Conservation (phyloP, 345 rosid genomes). For the Streptanthus diversifolius region DNA sequence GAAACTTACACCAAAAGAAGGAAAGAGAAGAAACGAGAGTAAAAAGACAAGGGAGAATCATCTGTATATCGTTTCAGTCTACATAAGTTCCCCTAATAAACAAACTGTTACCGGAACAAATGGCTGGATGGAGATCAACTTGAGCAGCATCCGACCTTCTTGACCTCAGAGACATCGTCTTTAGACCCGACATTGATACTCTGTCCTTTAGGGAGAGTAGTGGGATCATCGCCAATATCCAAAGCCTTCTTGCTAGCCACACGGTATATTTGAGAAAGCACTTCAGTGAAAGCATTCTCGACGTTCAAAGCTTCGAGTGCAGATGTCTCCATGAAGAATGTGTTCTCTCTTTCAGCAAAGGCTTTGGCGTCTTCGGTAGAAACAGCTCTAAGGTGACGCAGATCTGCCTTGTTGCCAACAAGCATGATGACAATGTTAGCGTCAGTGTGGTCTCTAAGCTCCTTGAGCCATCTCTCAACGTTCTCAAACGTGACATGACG, state of each 20-base stretch:
- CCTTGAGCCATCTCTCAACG: slow-evolving; percentile 88
- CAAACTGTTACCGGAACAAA: no score
- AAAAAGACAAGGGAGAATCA: slow-evolving; percentile 16
- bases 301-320: slow-evolving; percentile 82
- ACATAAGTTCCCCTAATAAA: background rate
- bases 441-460: slow-evolving; percentile 81
- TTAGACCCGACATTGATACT: slow-evolving; percentile 57
- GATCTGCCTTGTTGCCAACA: slow-evolving; percentile 86
- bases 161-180: slow-evolving; percentile 74
- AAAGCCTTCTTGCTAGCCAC: slow-evolving; percentile 69
- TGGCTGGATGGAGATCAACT: slow-evolving; percentile 10
- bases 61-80: background rate
- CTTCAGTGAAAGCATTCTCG: slow-evolving; percentile 76
- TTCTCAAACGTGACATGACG: slow-evolving; percentile 82
- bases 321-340: slow-evolving; percentile 87
- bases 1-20: slow-evolving; percentile 21
- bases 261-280: slow-evolving; percentile 73
- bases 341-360: slow-evolving; percentile 72
- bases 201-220: slow-evolving; percentile 68
- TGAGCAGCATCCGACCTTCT: slow-evolving; percentile 66
- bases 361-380: slow-evolving; percentile 62
- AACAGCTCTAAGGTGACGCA: slow-evolving; percentile 75
- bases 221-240: slow-evolving; percentile 57
- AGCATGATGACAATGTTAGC: slow-evolving; percentile 83
- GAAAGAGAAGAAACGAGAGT: background rate